These are phyloP conservation scores for Puccinia horiana DNA, from an alignment of 1,284 basidiomycete genomes.

Conservation along the genomic window DNA sequence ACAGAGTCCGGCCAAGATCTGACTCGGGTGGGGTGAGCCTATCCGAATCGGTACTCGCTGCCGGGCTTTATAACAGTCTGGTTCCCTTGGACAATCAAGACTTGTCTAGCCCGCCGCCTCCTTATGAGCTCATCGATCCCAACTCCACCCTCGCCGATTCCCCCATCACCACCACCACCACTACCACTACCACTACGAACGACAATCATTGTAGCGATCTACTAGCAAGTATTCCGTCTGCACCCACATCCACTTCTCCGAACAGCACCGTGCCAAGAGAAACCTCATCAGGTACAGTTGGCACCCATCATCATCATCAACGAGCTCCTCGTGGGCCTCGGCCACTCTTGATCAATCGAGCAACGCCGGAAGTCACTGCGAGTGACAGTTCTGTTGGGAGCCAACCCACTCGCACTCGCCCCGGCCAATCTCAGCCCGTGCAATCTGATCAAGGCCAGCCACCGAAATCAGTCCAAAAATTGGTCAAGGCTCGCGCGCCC, in stretches of 20 bases:
- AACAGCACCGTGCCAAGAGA: neutral
- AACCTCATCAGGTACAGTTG: neutral
- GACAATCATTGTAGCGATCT: neutral
- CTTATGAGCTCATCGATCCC: constrained; percentile 9
- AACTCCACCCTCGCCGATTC: neutral
- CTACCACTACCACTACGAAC: neutral
- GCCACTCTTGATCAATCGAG: neutral
- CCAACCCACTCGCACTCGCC: neutral
- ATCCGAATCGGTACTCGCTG: neutral
- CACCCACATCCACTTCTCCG: neutral
- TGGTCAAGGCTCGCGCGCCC: neutral
- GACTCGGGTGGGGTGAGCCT: neutral
- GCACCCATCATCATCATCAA: neutral
- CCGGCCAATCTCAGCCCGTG: neutral
- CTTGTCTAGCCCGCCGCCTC: neutral
- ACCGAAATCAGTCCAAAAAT: neutral
- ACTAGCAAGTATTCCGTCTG: neutral
- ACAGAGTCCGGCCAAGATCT: neutral
- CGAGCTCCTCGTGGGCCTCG: neutral
- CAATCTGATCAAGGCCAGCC: neutral
- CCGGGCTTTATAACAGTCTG: constrained; percentile 1
- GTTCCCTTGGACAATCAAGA: neutral
- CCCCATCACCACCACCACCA: neutral
- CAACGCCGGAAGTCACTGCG: neutral
- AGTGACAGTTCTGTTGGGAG: neutral